phyloP scores from a whole-genome alignment of 768 basidiomycete genomes.

The Tremella mesenterica region DNA sequence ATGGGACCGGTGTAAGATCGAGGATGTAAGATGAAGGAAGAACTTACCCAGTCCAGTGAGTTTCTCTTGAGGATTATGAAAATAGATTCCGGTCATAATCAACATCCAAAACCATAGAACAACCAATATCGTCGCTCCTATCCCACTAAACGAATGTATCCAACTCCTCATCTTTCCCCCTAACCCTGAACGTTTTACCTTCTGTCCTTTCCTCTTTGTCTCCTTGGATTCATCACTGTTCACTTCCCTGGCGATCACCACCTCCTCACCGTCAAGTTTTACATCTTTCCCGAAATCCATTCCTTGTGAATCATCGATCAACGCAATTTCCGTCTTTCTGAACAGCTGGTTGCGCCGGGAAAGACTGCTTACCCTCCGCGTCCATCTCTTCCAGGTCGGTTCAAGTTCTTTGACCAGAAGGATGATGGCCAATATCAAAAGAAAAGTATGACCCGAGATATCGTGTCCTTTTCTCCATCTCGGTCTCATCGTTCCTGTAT shows the following conservation, averaged over 20 bases:
- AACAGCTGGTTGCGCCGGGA: background rate
- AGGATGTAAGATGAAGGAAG: background rate
- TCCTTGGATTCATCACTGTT: too few species aligned
- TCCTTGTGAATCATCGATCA: too few species aligned
- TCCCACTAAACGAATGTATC: slow-evolving; percentile 7
- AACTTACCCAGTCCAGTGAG: slow-evolving; percentile 70
- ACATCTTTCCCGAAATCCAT: background rate
- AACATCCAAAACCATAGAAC: slow-evolving; percentile 64
- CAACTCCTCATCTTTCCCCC: too few species aligned
- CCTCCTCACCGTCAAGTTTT: too few species aligned
- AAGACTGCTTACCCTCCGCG: background rate
- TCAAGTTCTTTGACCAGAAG: slow-evolving; percentile 70
- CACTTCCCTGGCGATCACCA: too few species aligned
- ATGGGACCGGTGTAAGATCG: background rate
- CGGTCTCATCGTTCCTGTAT: slow-evolving; percentile 48
- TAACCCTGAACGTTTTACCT: too few species aligned
- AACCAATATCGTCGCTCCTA: slow-evolving; percentile 40
- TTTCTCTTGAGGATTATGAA: slow-evolving; percentile 84
- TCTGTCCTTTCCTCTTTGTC: too few species aligned
- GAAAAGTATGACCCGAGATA: slow-evolving; percentile 85
- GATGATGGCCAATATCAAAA: slow-evolving; percentile 67
- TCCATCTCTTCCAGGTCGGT: slow-evolving; percentile 36
- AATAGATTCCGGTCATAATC: slow-evolving; percentile 77
- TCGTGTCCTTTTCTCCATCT: slow-evolving; percentile 75
- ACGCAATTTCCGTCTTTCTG: too few species aligned